These are phyloP conservation scores for Phaeosphaeria sp. DNA, from an alignment of 2,329 filamentous ascomycete genomes.

Conservation along the genomic window DNA sequence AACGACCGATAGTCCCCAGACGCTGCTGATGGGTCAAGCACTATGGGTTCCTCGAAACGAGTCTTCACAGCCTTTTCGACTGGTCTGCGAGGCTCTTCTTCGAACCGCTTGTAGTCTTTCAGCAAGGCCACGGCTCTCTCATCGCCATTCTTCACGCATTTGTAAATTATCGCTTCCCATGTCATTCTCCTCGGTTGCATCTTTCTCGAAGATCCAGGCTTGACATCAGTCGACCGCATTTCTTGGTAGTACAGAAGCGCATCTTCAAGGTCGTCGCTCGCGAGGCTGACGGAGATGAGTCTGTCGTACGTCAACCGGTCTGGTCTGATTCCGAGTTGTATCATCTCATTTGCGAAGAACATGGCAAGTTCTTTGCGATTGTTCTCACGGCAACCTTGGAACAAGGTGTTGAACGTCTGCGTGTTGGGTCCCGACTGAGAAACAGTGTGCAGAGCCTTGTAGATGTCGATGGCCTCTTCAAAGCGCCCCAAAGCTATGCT, in stretches of 20 bases:
- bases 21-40: background rate
- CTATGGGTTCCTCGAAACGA: conserved; percentile 16
- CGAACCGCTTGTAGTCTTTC: conserved; percentile 21
- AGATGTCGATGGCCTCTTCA: conserved; percentile 63
- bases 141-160: conserved; percentile 16
- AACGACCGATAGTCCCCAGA: background rate
- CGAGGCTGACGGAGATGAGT: conserved; percentile 64
- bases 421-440: conserved; percentile 54
- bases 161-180: conserved; percentile 23
- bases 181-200: conserved; percentile 24
- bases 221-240: conserved; percentile 46
- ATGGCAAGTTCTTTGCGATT: conserved; percentile 63
- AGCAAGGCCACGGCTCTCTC: conserved; percentile 25
- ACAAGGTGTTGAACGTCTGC: conserved; percentile 68
- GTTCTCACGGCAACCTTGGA: conserved; percentile 55
- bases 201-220: conserved; percentile 4
- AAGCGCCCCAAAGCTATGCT: conserved; percentile 55
- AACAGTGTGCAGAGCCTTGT: conserved; percentile 66
- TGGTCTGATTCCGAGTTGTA: conserved; percentile 61
- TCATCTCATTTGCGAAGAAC: conserved; percentile 69
- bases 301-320: conserved; percentile 68
- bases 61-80: conserved; percentile 21
- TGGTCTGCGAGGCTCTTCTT: conserved; percentile 14
- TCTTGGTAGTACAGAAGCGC: conserved; percentile 59
- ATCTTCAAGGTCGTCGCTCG: conserved; percentile 49